A percentile compares a stretch with the other conserved stretches of the same genome.
Evolutionary conservation across 805 yeast species (phyloP).

Genomic region (Pichia occidentalis): DNA sequence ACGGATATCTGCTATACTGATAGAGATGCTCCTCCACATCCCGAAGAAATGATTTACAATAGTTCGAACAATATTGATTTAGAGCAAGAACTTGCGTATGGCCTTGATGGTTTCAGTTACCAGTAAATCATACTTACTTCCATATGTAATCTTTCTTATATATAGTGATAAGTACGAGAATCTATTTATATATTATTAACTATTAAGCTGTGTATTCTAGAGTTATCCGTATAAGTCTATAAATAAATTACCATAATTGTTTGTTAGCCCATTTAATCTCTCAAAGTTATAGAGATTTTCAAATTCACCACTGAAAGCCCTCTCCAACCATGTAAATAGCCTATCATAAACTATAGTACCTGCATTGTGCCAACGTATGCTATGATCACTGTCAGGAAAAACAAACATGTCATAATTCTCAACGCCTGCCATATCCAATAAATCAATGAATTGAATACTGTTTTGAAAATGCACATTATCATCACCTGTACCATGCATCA

Average conservation of each 20-base stretch:
- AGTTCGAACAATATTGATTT: slow-evolving; percentile 36
- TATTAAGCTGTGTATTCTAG: no score
- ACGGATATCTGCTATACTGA: slow-evolving; percentile 35
- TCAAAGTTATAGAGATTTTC: slow-evolving; percentile 16
- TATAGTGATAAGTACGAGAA: background rate
- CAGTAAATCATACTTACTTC: no score
- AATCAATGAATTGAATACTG: slow-evolving; percentile 69
- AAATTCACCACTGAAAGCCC: slow-evolving; percentile 51
- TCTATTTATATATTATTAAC: no score
- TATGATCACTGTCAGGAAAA: slow-evolving; percentile 78
- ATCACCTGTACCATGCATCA: slow-evolving; percentile 97
- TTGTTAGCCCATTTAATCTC: background rate
- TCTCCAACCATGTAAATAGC: slow-evolving; percentile 54
- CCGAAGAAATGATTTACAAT: slow-evolving; percentile 41
- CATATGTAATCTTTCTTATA: background rate
- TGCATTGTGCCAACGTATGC: slow-evolving; percentile 68
- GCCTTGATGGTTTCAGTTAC: slow-evolving; percentile 46
- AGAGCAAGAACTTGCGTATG: slow-evolving; percentile 63
- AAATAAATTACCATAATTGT: slow-evolving; percentile 2
- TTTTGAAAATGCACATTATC: slow-evolving; percentile 97
- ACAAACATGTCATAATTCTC: slow-evolving; percentile 78
- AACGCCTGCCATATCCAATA: slow-evolving; percentile 60
- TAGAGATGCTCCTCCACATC: slow-evolving; percentile 55
- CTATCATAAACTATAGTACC: slow-evolving; percentile 63
- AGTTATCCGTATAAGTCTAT: slow-evolving; percentile 21